Base-by-base conservation (phyloP, 179 eudicot genomes). In the Beta macrorhiza region DNA sequence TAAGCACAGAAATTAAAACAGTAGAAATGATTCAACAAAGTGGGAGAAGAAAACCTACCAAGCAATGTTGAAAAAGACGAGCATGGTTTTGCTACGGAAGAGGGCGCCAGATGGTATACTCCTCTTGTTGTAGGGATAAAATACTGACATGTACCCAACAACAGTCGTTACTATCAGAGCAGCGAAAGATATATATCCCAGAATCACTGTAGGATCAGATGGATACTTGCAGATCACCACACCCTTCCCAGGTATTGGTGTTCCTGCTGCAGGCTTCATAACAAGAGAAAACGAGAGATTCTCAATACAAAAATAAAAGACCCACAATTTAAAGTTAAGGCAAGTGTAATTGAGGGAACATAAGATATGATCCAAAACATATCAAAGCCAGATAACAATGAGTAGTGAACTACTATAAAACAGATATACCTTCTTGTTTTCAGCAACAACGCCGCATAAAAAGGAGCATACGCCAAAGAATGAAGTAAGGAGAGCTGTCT, bases 141-240 rank as follows among this genome's bases (percentile, higher is more conserved):
- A 86, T 75, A 94, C 57, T 6, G 97, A 89, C 75, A 77, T 65
- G 74, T 83, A 91, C 3, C 97, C 98, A 47, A 87, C 74, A 63
- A 84, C 78, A 15, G 93, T 78, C 32, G 90, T 88, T 58, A 84
- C 78, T n/a, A 82, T 56, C 29, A 94, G 91, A 70, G 88, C 87
- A 2, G 61, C 92, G 64, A 86, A 74, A 12, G 97, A 93, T 29
- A 91, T 71, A 79, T 84, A 90, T 22, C 98, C 98, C 78, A 94
- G 85, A 68, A 71, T 81, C 63, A 91, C 93, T 1, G 88, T 82
- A n/a, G 97, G 92, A 76, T 91, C 92, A 29, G 90, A 87, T 11
- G 95, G 91, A 79, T 91, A 94, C 83, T 90, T 91, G 96, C 98
- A 94, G 69, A 91, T 89, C 58, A 91, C 88, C 6, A 87, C 89